Evolutionary conservation across 2,329 filamentous ascomycete species (phyloP), one percentile per base, ranked within the genome.

Genomic region (Diaporthe amygdali): DNA sequence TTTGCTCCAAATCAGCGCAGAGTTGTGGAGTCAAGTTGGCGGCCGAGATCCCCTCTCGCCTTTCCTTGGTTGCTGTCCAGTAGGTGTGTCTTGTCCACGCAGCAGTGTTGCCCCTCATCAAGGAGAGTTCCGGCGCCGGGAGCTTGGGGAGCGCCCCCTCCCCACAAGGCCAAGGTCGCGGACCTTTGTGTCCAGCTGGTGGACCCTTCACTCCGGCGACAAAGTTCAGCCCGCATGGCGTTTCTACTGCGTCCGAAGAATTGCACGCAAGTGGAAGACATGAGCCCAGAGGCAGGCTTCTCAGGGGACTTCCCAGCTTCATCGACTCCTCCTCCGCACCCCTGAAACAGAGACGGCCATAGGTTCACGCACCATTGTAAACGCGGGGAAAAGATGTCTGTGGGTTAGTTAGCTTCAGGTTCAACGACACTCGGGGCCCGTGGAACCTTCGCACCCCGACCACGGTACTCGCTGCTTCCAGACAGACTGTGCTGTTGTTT

Each of bases 341-440:
- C 41, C 34, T 67, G 68, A 71, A 52, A 66, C 61, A 59, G 37
- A 61, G 20, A 49, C 20, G 51, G 39, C 52, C 39, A 66, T 44
- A 41, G 63, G 32, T 44, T 47, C 54, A 55, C 22, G 22, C 52
- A 68, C 46, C 47, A 39, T 22, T 32, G 25, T 39, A 55, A 68
- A 55, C 64, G 54, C 54, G 69, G 64, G 54, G 69, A 63, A 68
- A 15, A 25, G 32, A 67, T 5, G 69, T 67, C 49, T 71, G 63
- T 63, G 51, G 63, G 51, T 55, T 72, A n/a, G 5, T 27, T 47
- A 63, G 41, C 41, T 63, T 47, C 41, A 8, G 34, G 12, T 14
- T 47, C 59, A n/a, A 32, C 59, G 7, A 63, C 30, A 47, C 41
- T 34, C 27, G 56, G 27, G 7, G 39, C 27, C 27, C 56, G 22